A percentile compares a stretch with the other conserved stretches of the same genome.
These are phyloP conservation scores for Albifimbria verrucaria DNA, from an alignment of 2,329 filamentous ascomycete species.

Conservation along the genomic window DNA sequence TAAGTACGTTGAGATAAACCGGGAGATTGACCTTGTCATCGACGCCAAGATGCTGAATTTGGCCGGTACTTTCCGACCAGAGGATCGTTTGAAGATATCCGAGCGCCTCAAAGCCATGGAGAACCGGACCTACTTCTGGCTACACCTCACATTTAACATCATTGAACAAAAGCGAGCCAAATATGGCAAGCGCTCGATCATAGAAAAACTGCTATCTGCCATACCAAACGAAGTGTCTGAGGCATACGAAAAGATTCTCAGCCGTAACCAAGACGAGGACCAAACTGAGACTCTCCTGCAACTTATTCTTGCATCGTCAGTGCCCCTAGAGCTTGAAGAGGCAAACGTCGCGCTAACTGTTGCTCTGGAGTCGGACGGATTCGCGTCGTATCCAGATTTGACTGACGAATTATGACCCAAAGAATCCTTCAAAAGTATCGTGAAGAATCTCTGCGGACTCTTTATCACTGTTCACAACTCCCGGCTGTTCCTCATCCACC, in stretches of 20 bases:
- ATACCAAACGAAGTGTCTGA: background rate
- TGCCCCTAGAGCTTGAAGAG: background rate
- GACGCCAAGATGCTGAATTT: conserved; percentile 15
- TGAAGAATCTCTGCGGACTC: background rate
- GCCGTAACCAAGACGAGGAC: background rate
- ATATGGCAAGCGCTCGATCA: background rate
- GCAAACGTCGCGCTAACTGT: background rate
- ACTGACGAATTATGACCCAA: background rate
- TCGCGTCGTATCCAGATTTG: background rate
- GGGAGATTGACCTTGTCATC: conserved; percentile 29
- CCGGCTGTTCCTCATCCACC: background rate
- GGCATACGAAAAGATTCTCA: background rate
- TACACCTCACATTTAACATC: background rate
- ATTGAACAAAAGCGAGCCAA: background rate
- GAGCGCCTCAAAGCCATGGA: conserved; percentile 19
- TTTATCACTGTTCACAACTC: background rate
- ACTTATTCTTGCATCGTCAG: background rate
- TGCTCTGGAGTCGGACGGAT: background rate
- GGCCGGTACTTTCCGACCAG: conserved; percentile 9
- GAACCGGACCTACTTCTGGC: background rate
- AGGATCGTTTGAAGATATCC: conserved; percentile 14
- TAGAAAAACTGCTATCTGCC: background rate
- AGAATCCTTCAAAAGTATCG: background rate
- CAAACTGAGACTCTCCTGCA: background rate
- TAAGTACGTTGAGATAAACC: conserved; percentile 20